Evolutionary conservation across 805 yeast genomes (phyloP), one percentile per base, ranked within the genome.

Genomic region (Sungouiella thailandica): DNA sequence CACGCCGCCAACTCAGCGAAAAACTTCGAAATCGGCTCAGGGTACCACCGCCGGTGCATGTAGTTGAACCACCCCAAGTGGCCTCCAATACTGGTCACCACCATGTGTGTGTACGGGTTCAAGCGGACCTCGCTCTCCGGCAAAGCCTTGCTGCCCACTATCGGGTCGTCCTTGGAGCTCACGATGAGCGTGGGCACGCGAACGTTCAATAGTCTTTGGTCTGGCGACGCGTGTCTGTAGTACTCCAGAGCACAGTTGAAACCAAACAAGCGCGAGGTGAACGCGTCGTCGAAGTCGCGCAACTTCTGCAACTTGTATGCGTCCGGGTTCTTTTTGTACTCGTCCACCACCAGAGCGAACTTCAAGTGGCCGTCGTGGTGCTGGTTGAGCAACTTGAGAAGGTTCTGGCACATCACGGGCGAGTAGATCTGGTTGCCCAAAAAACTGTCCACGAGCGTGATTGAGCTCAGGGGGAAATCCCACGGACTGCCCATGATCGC

Each of bases 81-180:
- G 6, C 90, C 90, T 43, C 93, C 93, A 10, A 77, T 50, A 34
- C 78, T 74, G 1, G 86, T 72, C 29, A 74, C 70, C 4, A 76
- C 62, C 56, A 79, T 57, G 20, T 73, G 61, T 17, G 78, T 57
- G 49, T 72, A 78, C 11, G 88, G 87, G 40, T 81, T 80, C 19
- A 63, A 55, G 24, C 51, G 40, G 13, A 72, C 68, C 35, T 77
- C 83, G 4, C 52, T 33, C 15, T 40, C 37, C 7, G 89, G 87
- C 25, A 78, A 67, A 23, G 70, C 61, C 12, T 70, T 62, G 9
- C 73, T 71, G 4, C 70, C 68, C 26, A 78, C 70, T 27, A 82
- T 70, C 5, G 90, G 87, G 51, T 83, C 93, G 52, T 83, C 90
- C 13, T 53, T 47, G 0, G 88, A 67, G 47, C 72, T 76, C 15